phyloP scores from a whole-genome alignment of 1,139 yeast species.

The Scheffersomyces stambukii region DNA sequence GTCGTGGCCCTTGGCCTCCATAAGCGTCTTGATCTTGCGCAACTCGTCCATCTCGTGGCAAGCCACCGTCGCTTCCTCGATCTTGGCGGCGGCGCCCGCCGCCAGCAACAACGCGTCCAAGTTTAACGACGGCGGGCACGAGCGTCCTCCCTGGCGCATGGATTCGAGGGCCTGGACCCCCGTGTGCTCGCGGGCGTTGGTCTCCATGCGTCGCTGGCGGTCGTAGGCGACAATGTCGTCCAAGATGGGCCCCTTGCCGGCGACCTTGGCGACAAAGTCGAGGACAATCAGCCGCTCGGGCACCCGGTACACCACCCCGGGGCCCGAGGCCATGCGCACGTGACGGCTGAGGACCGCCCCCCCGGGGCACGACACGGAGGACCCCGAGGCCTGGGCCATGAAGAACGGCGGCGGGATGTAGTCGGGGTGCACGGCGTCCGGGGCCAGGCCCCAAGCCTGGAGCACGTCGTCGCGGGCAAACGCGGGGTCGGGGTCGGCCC shows the following conservation, averaged over 20 bases:
- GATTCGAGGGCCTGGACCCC: slow-evolving; percentile 22
- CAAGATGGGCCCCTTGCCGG: slow-evolving; percentile 28
- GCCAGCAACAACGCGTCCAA: slow-evolving; percentile 22
- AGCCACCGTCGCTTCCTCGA: slow-evolving; percentile 4
- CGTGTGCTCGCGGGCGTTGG: slow-evolving; percentile 19
- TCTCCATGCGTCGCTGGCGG: slow-evolving; percentile 15
- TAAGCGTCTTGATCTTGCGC: slow-evolving; percentile 52
- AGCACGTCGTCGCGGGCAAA: background rate
- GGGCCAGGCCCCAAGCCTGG: background rate
- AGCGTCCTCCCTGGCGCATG: slow-evolving; percentile 12
- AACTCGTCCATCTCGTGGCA: slow-evolving; percentile 48
- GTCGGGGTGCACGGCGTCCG: slow-evolving; percentile 19
- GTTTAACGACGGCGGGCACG: slow-evolving; percentile 14
- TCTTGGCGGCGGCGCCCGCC: slow-evolving; percentile 10
- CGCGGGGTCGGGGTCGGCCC: slow-evolving; percentile 18
- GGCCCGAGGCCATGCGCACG: too few relatives aligned
- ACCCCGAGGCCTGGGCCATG: too few relatives aligned
- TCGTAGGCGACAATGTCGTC: slow-evolving; percentile 22
- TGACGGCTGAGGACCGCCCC: too few relatives aligned
- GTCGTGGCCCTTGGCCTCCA: slow-evolving; percentile 68
- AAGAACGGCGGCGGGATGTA: too few relatives aligned
- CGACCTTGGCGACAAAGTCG: slow-evolving; percentile 61
- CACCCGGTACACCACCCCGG: slow-evolving; percentile 56
- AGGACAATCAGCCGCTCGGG: slow-evolving; percentile 71
- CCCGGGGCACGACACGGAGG: too few relatives aligned